Conservation (phyloP, 2,329 filamentous ascomycete genomes). For the Diplocarpon rosae region DNA sequence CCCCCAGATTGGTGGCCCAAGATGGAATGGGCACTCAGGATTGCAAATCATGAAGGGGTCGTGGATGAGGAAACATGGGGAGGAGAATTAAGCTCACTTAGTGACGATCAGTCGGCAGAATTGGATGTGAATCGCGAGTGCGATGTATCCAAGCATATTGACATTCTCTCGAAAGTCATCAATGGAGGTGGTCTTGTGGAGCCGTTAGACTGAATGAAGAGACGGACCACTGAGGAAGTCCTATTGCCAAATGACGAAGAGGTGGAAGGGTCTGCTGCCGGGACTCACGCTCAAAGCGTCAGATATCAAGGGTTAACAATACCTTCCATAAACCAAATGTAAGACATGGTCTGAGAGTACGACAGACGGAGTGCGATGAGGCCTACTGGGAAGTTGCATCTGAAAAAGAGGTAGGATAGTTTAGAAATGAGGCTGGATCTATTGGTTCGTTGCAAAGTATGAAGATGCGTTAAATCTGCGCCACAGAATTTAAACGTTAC, state of each 20-base stretch:
- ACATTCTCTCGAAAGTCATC: slow-evolving; percentile 20
- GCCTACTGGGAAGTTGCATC: no score
- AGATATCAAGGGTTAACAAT: no score
- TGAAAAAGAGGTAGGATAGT: no score
- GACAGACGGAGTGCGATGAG: no score
- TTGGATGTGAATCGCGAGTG: slow-evolving; percentile 7
- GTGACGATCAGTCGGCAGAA: not conserved
- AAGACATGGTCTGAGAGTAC: not conserved
- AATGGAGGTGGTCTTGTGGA: slow-evolving; percentile 4
- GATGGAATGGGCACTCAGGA: slow-evolving; percentile 25
- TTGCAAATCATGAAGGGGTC: slow-evolving; percentile 22
- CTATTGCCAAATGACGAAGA: no score
- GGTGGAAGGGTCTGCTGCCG: no score
- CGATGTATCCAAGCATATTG: slow-evolving; percentile 19
- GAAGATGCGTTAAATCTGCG: no score
- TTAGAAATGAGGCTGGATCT: no score
- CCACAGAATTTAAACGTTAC: no score
- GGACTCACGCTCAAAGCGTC: no score
- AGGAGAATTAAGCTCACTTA: not conserved
- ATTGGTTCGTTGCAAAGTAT: no score
- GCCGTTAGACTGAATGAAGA: slow-evolving; percentile 14
- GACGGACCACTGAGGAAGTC: no score
- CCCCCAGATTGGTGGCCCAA: slow-evolving; percentile 24
- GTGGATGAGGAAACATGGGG: slow-evolving; percentile 25
- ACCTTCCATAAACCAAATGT: not conserved